Conservation (phyloP, 495 filamentous ascomycete genomes). For the Collariella sp. region DNA sequence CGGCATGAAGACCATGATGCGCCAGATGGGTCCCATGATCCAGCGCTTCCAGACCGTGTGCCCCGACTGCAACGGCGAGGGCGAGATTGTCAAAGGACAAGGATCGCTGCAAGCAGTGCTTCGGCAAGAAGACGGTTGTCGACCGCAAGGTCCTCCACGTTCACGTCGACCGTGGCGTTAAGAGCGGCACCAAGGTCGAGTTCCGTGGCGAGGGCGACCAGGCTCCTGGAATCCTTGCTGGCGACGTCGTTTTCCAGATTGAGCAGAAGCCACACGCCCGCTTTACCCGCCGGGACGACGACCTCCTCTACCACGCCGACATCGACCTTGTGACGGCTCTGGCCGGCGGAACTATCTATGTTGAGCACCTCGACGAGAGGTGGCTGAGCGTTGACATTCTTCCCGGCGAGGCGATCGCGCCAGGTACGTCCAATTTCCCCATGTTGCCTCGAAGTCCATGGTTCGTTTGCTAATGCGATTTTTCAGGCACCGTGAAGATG, state of each 20-base stretch:
- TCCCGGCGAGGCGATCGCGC: slow-evolving; percentile 87
- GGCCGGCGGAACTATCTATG: slow-evolving; percentile 75
- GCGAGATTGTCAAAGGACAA: slow-evolving; percentile 92
- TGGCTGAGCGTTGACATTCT: slow-evolving; percentile 88
- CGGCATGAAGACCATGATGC: slow-evolving; percentile 99
- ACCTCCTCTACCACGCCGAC: slow-evolving; percentile 90
- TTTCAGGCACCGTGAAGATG: slow-evolving; percentile 77
- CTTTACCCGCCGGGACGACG: slow-evolving; percentile 94
- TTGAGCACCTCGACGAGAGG: slow-evolving; percentile 95
- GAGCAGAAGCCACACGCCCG: slow-evolving; percentile 94
- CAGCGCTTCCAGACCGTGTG: slow-evolving; percentile 99
- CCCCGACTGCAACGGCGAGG: slow-evolving; percentile 94
- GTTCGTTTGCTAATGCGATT: slow-evolving; percentile 11
- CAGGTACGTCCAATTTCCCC: slow-evolving; percentile 54
- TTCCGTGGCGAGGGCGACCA: slow-evolving; percentile 97
- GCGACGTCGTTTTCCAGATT: slow-evolving; percentile 95
- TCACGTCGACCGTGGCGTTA: slow-evolving; percentile 90
- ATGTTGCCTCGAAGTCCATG: background rate
- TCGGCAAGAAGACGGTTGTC: slow-evolving; percentile 92
- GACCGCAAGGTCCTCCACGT: slow-evolving; percentile 98
- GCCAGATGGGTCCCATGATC: slow-evolving; percentile 99
- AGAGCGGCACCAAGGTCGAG: slow-evolving; percentile 88
- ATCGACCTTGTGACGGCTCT: slow-evolving; percentile 95
- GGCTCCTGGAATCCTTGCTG: slow-evolving; percentile 81
- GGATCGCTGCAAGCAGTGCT: slow-evolving; percentile 90